Evolutionary conservation across 805 yeast genomes (phyloP), one percentile per base, ranked within the genome.

Genomic region (Myxozyma nipponensis): DNA sequence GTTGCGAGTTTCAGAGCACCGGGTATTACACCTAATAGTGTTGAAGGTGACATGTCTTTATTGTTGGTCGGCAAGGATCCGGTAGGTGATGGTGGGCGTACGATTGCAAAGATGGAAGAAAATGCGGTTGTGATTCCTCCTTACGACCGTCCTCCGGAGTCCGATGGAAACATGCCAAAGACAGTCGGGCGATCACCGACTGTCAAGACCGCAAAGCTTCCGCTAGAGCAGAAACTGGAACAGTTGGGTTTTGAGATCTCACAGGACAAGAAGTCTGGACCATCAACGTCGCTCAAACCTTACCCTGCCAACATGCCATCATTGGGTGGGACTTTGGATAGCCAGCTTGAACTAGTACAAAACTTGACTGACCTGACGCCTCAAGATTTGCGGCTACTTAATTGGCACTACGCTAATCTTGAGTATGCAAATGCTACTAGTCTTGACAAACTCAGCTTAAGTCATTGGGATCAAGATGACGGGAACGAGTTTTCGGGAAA

Each of bases 401-500:
- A 66, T 39, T 71, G 75, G 75, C 69, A 72, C 44, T 63, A 62
- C 40, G 72, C 74, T 10, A 70, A 71, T 49, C 60, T 70, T 30
- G 75, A 71, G 60, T 68, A 67, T 56, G 57, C 62, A 21, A 60
- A 64, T 32, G 74, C 73, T 13, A 64, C 69, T 18, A 48, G 59
- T 13, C 53, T 69, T 19, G 64, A 69, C 42, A 55, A 63, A 25
- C 62, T 71, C 23, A 66, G 73, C 45, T 58, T 71, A 18, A 59
- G 66, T 5, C 59, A 67, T 18, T 71, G 75, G 75, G 70, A 71
- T 24, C 74, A 71, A 47, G 72, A 71, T 38, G 71, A 70, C 28
- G 69, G 66, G 1, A 65, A 68, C 42, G 65, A 70, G 46, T 71
- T 72, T 43, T 61, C 69, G 1, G 75, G 75, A 2, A 60, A 64